phyloP scores from a whole-genome alignment of 2,329 filamentous ascomycete genomes.

The Emergomyces orientalis region DNA sequence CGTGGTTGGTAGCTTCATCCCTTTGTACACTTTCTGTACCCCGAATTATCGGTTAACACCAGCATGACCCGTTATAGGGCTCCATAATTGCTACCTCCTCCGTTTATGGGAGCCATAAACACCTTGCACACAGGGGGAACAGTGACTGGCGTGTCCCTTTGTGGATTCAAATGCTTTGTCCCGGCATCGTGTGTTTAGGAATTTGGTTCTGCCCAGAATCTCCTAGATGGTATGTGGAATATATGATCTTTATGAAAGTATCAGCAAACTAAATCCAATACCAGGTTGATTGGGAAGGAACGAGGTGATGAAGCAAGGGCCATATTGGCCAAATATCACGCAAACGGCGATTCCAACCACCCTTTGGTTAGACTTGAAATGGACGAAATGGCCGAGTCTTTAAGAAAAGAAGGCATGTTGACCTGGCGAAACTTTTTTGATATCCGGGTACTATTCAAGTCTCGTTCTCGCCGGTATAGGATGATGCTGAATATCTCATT shows the following conservation, averaged over 20 bases:
- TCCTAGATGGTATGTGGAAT: constrained; percentile 22
- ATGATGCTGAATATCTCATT: constrained; percentile 35
- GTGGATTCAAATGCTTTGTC: constrained; percentile 15
- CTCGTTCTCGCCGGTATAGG: constrained; percentile 30
- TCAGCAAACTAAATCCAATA: neutral
- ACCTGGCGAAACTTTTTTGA: constrained; percentile 33
- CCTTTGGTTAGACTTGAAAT: constrained; percentile 37
- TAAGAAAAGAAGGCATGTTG: constrained; percentile 27
- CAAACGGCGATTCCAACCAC: constrained; percentile 34
- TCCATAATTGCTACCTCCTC: constrained; percentile 14
- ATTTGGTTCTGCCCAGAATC: constrained; percentile 21
- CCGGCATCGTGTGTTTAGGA: constrained; percentile 12
- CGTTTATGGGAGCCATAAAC: constrained; percentile 11
- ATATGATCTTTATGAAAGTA: neutral
- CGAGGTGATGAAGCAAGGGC: constrained; percentile 21
- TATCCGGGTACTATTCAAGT: constrained; percentile 29
- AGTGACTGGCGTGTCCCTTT: constrained; percentile 14
- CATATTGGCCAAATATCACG: constrained; percentile 35
- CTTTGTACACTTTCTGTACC: neutral
- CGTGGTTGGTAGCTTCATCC: constrained; percentile 5
- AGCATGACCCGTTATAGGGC: constrained; percentile 1
- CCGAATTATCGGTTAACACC: neutral
- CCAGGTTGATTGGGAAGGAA: constrained; percentile 20
- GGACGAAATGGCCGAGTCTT: constrained; percentile 32
- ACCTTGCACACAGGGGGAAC: constrained; percentile 6